A percentile compares a stretch with the other conserved stretches of the same genome.
Evolutionary conservation across 2,329 filamentous ascomycete species (phyloP).

Genomic region (Cytospora mali): DNA sequence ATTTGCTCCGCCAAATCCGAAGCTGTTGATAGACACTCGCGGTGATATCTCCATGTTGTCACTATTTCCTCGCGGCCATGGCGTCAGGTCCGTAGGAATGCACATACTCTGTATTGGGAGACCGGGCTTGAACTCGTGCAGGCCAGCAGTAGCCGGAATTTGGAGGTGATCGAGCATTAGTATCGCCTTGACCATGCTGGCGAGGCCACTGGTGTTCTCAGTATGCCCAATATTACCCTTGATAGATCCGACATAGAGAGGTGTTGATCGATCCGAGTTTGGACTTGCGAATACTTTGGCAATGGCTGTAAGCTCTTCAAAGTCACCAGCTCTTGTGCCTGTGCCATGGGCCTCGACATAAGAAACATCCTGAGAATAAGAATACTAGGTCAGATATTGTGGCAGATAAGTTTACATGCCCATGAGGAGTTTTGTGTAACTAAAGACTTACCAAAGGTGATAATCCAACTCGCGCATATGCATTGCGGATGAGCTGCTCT

Average conservation of each 20-base stretch:
- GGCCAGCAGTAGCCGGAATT: slow-evolving; percentile 33
- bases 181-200: slow-evolving; percentile 5
- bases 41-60: neutral
- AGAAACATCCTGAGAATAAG: neutral
- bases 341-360: slow-evolving; percentile 20
- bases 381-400: neutral
- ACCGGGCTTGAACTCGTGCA: slow-evolving; percentile 22
- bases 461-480: slow-evolving; percentile 37
- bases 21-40: slow-evolving; percentile 13
- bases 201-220: slow-evolving; percentile 4
- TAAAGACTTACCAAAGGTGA: slow-evolving; percentile 9
- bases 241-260: slow-evolving; percentile 37
- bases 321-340: slow-evolving; percentile 6
- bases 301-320: slow-evolving; percentile 3
- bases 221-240: slow-evolving; percentile 35
- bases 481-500: slow-evolving; percentile 36
- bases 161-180: neutral
- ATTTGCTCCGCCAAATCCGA: slow-evolving; percentile 10
- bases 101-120: neutral
- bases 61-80: neutral
- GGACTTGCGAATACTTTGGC: slow-evolving; percentile 11
- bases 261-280: neutral
- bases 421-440: neutral
- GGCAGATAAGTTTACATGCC: neutral
- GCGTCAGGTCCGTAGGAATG: neutral